Evolutionary conservation across 2,329 filamentous ascomycete genomes (phyloP), one percentile per base, ranked within the genome.

Genomic region (Chalaropsis thielavioides): DNA sequence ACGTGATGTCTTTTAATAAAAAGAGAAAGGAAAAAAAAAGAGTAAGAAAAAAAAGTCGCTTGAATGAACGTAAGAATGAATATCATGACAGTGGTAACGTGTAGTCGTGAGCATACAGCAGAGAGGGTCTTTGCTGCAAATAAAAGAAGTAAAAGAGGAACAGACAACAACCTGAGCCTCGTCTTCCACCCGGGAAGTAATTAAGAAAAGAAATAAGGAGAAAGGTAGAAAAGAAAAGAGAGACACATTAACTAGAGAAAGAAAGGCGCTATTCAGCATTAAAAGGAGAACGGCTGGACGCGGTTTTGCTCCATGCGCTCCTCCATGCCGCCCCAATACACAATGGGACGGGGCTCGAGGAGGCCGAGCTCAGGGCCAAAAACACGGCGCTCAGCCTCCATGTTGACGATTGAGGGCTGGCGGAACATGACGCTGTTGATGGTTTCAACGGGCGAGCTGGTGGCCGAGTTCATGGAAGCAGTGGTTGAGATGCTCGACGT

Each of bases 291-390:
- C 17, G 66, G 49, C 60, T 67, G 66, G 13, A 65, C 62, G 19
- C 51, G 62, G 31, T 63, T 60, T 22, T 56, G 27, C 24, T 67
- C 63, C 71, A 85, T 83, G 63, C 82, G 77, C 75, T 85, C 83
- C 73, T 85, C 83, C 60, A 86, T 72, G 46, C 83, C 81, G 68
- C 80, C 81, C 79, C 83, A 86, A 74, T 84, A 85, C 63, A 84
- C 81, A 43, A 84, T 77, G 11, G 83, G 83, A 54, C 83, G 75
- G 1, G 83, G 83, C 73, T 86, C 83, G 31, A 86, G 77, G 19
- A 86, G 75, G 69, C 76, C 77, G 8, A 85, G 75, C 69, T 82
- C 81, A 62, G 75, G 75, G 10, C 77, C 76, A 64, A 82, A 83
- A 69, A 73, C 77, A 70, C 74, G 75, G 68, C 78, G 79, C 73